These are phyloP conservation scores for Tillandsia leiboldiana DNA, from an alignment of 176 grass and related monocot species.

Conservation along the genomic window DNA sequence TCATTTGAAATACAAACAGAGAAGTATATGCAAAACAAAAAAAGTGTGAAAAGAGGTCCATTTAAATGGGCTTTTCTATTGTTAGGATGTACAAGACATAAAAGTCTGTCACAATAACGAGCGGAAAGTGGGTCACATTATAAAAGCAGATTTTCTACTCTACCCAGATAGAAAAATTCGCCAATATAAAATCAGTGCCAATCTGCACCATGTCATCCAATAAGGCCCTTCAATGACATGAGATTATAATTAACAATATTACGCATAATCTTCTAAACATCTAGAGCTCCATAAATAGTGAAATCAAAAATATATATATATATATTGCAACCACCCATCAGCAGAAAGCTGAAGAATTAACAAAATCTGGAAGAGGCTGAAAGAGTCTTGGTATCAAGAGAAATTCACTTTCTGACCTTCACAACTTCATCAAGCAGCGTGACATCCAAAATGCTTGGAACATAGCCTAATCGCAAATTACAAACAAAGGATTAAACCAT, in stretches of 20 bases:
- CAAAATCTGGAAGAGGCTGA: conserved; percentile 13
- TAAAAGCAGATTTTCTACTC: too few species aligned
- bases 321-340: background rate
- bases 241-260: background rate
- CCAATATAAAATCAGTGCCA: background rate
- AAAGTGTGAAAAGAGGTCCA: background rate
- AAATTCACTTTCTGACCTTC: conserved; percentile 40
- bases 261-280: background rate
- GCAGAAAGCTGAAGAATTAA: conserved; percentile 9
- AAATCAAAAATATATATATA: background rate
- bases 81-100: too few species aligned
- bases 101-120: too few species aligned
- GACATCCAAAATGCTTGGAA: conserved; percentile 89
- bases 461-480: conserved; percentile 39
- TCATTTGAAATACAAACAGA: background rate
- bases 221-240: background rate
- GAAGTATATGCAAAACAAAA: conserved; percentile 10
- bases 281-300: background rate
- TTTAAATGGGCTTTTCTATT: too few species aligned
- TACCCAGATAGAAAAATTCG: background rate
- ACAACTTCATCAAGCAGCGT: conserved; percentile 90
- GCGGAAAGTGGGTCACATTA: too few species aligned
- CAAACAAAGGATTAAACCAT: background rate
- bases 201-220: background rate
- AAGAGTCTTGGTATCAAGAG: background rate